These are phyloP conservation scores for Closterium sp. DNA, from an alignment of 139 green algal species.

Conservation along the genomic window DNA sequence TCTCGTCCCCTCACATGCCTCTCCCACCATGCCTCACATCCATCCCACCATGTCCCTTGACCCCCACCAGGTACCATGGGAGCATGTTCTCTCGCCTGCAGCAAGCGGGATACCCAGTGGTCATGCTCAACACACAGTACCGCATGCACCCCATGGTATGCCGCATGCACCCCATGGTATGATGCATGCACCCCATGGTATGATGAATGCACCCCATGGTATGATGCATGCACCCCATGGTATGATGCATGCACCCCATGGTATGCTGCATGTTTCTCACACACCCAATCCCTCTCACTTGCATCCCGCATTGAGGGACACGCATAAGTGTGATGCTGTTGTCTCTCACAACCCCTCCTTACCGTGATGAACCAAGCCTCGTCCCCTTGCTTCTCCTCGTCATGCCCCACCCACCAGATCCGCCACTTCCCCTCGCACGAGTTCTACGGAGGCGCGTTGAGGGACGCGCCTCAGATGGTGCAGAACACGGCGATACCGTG, in stretches of 20 bases:
- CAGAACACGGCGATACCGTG: not conserved
- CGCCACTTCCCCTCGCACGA: slow-evolving; percentile 50
- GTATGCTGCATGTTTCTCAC: no score
- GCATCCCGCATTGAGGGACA: slow-evolving; percentile 31
- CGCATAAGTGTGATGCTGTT: no score
- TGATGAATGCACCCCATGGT: no score
- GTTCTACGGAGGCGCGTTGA: slow-evolving; percentile 55
- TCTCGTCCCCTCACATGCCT: not conserved
- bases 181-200: no score
- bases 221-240: no score
- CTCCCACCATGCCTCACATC: not conserved
- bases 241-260: no score
- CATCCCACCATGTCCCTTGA: not conserved
- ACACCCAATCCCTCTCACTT: no score
- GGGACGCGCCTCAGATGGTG: slow-evolving; percentile 43
- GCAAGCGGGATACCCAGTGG: slow-evolving; percentile 46
- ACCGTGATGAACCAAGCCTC: not conserved
- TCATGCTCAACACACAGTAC: slow-evolving; percentile 58
- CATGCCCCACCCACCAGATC: slow-evolving; percentile 48
- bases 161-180: no score
- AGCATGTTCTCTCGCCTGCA: slow-evolving; percentile 57
- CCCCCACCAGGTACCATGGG: slow-evolving; percentile 27
- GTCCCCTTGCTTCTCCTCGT: not conserved
- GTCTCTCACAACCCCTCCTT: not conserved
- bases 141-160: slow-evolving; percentile 51